Conservation (phyloP, 169 alveolate species). For the Blepharisma undulans region DNA sequence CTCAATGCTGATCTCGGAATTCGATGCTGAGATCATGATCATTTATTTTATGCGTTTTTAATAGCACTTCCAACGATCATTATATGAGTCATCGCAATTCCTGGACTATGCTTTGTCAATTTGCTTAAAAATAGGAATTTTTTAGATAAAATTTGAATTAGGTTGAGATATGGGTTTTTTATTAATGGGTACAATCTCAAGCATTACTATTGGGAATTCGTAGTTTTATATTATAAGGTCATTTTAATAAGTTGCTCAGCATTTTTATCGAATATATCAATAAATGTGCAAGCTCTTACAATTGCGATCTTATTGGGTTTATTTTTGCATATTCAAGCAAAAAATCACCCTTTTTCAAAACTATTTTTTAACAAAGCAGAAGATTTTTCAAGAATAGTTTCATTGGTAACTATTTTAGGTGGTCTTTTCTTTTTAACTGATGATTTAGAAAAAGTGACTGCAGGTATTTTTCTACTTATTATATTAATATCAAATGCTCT, state of each 20-base stretch:
- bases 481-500: neutral
- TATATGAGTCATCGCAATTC: constrained; percentile 58
- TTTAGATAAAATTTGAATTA: constrained; percentile 31
- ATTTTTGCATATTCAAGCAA: neutral
- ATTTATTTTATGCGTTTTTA: neutral
- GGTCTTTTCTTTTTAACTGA: neutral
- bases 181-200: constrained; percentile 45
- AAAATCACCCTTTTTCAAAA: neutral
- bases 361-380: neutral
- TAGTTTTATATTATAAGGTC: constrained; percentile 49
- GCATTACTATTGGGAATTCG: constrained; percentile 54
- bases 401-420: neutral
- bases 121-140: neutral
- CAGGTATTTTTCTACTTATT: too few relatives aligned
- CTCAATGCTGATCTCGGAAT: neutral
- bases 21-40: neutral
- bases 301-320: too few relatives aligned
- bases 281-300: constrained; percentile 24
- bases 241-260: constrained; percentile 39
- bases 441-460: neutral
- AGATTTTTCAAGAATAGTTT: neutral
- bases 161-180: constrained; percentile 42
- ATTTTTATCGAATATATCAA: neutral
- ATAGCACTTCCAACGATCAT: constrained; percentile 50
- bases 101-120: neutral